A percentile compares a stretch with the other conserved stretches of the same genome.
phyloP scores from a whole-genome alignment of 202 grass and related monocot species.

The Dendrocalamus latiflorus region DNA sequence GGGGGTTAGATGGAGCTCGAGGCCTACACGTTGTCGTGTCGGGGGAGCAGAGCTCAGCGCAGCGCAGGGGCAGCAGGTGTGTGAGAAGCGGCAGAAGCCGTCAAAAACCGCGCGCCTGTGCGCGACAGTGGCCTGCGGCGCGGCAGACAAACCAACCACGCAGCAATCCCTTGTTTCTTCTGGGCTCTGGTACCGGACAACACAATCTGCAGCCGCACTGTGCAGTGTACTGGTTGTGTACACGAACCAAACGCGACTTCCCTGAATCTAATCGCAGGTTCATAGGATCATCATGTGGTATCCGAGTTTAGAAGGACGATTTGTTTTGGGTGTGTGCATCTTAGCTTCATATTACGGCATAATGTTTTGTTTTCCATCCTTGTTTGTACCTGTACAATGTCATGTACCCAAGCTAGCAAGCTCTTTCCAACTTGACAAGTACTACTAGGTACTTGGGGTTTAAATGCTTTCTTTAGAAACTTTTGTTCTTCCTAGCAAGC shows the following conservation, averaged over 20 bases:
- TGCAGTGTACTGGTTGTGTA: background rate
- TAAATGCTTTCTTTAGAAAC: constrained; percentile 20
- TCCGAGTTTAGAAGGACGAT: too few species aligned
- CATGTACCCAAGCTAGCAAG: background rate
- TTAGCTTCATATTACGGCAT: background rate
- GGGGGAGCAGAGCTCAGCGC: background rate
- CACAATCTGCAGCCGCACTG: background rate
- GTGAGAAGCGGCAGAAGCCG: background rate
- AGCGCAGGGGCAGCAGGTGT: background rate
- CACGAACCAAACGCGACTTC: background rate
- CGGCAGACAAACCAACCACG: background rate
- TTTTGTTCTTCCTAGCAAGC: constrained; percentile 8
- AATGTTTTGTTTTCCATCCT: background rate
- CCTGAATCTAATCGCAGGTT: background rate
- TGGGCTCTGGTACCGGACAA: background rate
- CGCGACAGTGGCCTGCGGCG: background rate
- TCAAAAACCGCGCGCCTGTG: background rate
- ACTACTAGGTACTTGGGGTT: constrained; percentile 15
- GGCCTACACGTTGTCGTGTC: constrained; percentile 25
- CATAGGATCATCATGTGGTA: background rate
- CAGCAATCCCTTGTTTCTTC: background rate
- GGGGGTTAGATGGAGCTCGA: background rate
- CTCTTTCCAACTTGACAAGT: background rate
- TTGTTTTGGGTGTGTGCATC: background rate
- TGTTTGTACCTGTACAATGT: background rate